Base-by-base conservation (phyloP, 73 alveolate species). In the Blepharisma stoltei region DNA sequence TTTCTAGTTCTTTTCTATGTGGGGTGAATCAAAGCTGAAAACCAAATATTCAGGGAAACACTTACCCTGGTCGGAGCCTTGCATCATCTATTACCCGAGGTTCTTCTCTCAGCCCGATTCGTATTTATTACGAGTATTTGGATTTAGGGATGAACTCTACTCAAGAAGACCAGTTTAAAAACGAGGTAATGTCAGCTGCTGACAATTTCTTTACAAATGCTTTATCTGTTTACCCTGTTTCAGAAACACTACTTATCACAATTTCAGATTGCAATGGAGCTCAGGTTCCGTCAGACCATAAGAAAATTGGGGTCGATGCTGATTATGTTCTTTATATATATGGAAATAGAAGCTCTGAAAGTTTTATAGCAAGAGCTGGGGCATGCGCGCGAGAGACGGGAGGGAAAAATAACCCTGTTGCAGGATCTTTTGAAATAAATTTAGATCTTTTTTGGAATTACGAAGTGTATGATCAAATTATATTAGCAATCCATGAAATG, bases 351-450 rank as follows among this genome's bases (percentile, higher is more conserved):
- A 38, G 18, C 2, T 1, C 38, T 60, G 11, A 60, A 8, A 14
- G 5, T 1, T 25, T 14, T 18, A 60, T 25, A 8, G 73, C 73
- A 2, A 14, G 14, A 14, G 73, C 48, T 25, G 18, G 23, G 46
- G 37, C 23, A 14, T 60, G 73, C 5, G 73, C 14, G 23, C 2
- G 0, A 9, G 48, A 18, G 2, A 9, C 49, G 0, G 73, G 73
- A 25, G 73, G 23, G 18, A 14, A 18, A 9, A 60, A 60, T 14
- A 60, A 38, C 14, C 73, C 73, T 18, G 38, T 60, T 20, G 46
- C 23, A 14, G 73, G 73, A 60, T n/a, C 73, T 25, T 14, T 60
- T 60, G 73, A 38, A 25, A 5, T 60, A 20, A 60, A 60, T 25
- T 20, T 25, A 8, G 3, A 14, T 9, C 5, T 1, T n/a, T 60